Evolutionary conservation across 129 eudicot species (phyloP).

Genomic region (Silybum marianum): DNA sequence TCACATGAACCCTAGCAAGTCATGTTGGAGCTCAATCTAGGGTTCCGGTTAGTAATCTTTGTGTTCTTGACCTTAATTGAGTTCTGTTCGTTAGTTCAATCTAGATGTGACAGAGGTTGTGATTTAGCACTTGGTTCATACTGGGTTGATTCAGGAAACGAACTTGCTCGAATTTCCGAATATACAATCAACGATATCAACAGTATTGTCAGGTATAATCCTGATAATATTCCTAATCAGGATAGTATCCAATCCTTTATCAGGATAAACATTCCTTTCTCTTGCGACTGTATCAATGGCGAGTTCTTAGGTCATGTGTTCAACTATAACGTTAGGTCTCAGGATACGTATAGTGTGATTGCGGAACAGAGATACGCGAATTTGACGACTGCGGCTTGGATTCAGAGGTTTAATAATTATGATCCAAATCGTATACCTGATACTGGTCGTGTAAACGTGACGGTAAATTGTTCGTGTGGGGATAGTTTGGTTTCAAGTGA

Average conservation of each 20-base stretch:
- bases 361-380: slow-evolving; percentile 50
- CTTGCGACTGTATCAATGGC: slow-evolving; percentile 59
- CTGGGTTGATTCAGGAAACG: slow-evolving; percentile 27
- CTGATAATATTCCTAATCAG: slow-evolving; percentile 36
- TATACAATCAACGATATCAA: not conserved
- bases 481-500: slow-evolving; percentile 43
- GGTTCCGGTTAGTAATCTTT: not conserved
- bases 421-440: slow-evolving; percentile 50
- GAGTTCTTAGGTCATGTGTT: slow-evolving; percentile 62
- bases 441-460: slow-evolving; percentile 38
- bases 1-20: slow-evolving; percentile 31
- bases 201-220: slow-evolving; percentile 44
- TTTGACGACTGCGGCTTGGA: slow-evolving; percentile 54
- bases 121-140: slow-evolving; percentile 67
- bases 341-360: slow-evolving; percentile 49
- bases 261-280: slow-evolving; percentile 63
- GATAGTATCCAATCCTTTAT: slow-evolving; percentile 27
- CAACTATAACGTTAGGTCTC: slow-evolving; percentile 23
- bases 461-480: slow-evolving; percentile 91
- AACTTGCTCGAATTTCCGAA: slow-evolving; percentile 39
- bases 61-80: slow-evolving; percentile 1
- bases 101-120: slow-evolving; percentile 61
- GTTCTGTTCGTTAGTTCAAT: slow-evolving; percentile 25
- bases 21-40: slow-evolving; percentile 30
- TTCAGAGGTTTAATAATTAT: slow-evolving; percentile 47